Base-by-base conservation (phyloP, 2,329 filamentous ascomycete species). In the Nemania diffusa region DNA sequence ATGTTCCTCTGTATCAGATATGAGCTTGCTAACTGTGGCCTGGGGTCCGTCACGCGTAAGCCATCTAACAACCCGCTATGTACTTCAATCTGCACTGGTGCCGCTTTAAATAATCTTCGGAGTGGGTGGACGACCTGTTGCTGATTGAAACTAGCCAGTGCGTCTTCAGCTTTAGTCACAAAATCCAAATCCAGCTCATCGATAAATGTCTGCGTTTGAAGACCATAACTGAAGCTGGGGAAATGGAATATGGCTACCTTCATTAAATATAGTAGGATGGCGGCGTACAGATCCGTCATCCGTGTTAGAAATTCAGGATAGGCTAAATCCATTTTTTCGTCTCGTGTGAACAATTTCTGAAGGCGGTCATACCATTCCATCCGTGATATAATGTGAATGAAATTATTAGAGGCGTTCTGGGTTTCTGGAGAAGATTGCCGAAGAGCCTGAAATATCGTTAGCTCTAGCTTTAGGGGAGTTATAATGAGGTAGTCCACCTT, bases 281-380 rank as follows among this genome's bases (percentile, higher is more conserved):
- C 50, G n/a, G 24, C 26, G n/a, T 52, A 52, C 8, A 52, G 50
- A 13, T 32, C 22, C 17, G 4, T 52, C 9, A n/a, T 52, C 24
- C 50, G 50, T n/a, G 29, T 52, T 15, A 29, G 2, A n/a, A 52
- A 6, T n/a, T 52, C 1, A n/a, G 26, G 26, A 11, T 52, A 32
- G 6, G 26, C 50, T 11, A 13, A 8, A 32, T 52, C 4, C 11
- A 17, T 17, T 2, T 52, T 13, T 26, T 29, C 26, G 22, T 32
- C 22, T 3, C 17, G 8, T 32, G 50, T 32, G 5, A 52, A 52
- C 32, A 52, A n/a, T 8, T 5, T 29, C 26, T 29, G 26, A 5
- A 52, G 50, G 26, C 50, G 50, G 26, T 32, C 26, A 17, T 32
- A 52, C 50, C 50, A 52, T 29, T 52, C 50, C 26, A 52, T 52